Evolutionary conservation across 2,329 filamentous ascomycete genomes (phyloP).

Genomic region (Aspergillus sojae): DNA sequence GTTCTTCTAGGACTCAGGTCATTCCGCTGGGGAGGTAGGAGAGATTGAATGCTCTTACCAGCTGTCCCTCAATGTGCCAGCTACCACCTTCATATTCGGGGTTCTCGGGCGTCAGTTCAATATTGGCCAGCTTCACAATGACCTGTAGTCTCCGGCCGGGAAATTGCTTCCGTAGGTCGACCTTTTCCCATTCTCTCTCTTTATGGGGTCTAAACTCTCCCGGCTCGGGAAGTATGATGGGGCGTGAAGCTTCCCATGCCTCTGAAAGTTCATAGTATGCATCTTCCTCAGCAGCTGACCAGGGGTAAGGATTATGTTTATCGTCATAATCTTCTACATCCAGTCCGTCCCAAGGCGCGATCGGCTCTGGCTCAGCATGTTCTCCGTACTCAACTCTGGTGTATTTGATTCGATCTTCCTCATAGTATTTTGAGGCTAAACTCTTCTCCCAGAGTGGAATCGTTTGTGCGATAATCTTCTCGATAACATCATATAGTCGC

Average conservation of each 20-base stretch:
- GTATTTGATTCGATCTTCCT: slow-evolving; percentile 13
- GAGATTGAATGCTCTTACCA: slow-evolving; percentile 16
- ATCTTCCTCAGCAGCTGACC: no score
- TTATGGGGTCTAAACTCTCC: no score
- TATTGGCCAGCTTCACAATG: slow-evolving; percentile 66
- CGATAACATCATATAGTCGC: slow-evolving; percentile 40
- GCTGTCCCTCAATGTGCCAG: slow-evolving; percentile 50
- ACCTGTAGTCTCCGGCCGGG: slow-evolving; percentile 36
- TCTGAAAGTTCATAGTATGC: no score
- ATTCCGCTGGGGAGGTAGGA: no score
- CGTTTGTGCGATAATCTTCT: slow-evolving; percentile 39
- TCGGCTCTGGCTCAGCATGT: no score
- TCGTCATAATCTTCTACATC: no score
- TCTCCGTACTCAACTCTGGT: slow-evolving; percentile 2
- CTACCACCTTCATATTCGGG: slow-evolving; percentile 53
- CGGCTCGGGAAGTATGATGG: background rate
- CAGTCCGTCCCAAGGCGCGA: no score
- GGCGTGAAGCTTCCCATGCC: no score
- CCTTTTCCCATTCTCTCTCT: no score
- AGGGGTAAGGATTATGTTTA: no score
- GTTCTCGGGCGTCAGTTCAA: slow-evolving; percentile 62
- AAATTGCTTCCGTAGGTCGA: slow-evolving; percentile 32
- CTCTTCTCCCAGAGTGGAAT: slow-evolving; percentile 52
- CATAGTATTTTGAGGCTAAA: slow-evolving; percentile 10
- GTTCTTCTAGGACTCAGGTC: slow-evolving; percentile 41